phyloP scores from a whole-genome alignment of 495 filamentous ascomycete genomes.

The Penicillium silybi region DNA sequence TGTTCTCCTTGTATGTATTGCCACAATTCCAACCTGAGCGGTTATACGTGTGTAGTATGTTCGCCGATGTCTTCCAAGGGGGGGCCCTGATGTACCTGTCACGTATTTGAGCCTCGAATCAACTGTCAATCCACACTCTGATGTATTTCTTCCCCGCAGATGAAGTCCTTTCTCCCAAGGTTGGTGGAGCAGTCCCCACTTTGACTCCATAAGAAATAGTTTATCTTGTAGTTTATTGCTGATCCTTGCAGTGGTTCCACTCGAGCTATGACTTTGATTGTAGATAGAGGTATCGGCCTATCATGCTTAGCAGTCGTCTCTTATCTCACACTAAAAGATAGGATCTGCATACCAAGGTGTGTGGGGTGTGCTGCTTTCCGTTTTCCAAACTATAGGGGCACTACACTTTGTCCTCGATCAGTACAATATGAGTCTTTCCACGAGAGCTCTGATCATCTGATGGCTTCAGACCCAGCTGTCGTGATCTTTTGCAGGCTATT shows the following conservation, averaged over 20 bases:
- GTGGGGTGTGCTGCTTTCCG: not conserved
- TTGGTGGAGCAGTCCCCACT: not conserved
- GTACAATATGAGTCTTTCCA: no score
- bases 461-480: no score
- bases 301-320: not conserved
- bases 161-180: not conserved
- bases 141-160: not conserved
- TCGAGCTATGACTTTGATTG: not conserved
- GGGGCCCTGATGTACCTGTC: not conserved
- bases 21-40: constrained; percentile 4
- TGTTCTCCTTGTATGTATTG: constrained; percentile 13
- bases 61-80: not conserved
- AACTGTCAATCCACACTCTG: not conserved
- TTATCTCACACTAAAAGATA: not conserved
- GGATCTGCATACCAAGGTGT: not conserved
- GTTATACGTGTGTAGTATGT: not conserved
- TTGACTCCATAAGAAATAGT: not conserved
- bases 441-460: no score
- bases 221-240: not conserved
- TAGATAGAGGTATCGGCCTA: not conserved
- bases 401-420: no score
- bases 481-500: no score
- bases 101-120: not conserved
- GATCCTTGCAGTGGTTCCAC: not conserved
- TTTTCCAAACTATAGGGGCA: not conserved